A percentile compares a stretch with the other conserved stretches of the same genome.
These are phyloP conservation scores for Didymella pomorum DNA, from an alignment of 2,329 filamentous ascomycete species.

Conservation along the genomic window DNA sequence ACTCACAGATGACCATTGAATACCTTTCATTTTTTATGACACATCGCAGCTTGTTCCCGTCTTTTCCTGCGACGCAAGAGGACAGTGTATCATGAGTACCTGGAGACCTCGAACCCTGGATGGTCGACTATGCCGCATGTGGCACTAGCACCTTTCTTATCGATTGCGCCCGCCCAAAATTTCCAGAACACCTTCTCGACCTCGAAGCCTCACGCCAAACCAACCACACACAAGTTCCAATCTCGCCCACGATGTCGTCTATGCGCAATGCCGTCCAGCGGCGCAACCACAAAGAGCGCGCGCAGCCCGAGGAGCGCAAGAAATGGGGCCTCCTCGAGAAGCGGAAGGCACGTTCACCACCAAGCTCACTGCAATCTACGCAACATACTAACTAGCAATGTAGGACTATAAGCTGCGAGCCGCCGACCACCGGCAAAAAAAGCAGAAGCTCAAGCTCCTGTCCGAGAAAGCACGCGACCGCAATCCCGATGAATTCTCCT, in stretches of 20 bases:
- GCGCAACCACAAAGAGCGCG: conserved; percentile 88
- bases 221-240: background rate
- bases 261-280: conserved; percentile 63
- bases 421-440: conserved; percentile 69
- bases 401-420: conserved; percentile 72
- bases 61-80: too few relatives aligned
- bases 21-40: too few relatives aligned
- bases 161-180: conserved; percentile 12
- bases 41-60: too few relatives aligned
- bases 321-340: conserved; percentile 95
- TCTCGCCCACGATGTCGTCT: conserved; percentile 37
- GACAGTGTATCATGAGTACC: too few relatives aligned
- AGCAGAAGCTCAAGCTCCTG: conserved; percentile 65
- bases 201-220: background rate
- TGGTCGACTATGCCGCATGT: background rate
- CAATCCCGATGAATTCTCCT: conserved; percentile 73
- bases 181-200: conserved; percentile 5
- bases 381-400: conserved; percentile 1
- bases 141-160: background rate
- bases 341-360: conserved; percentile 68
- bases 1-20: too few relatives aligned
- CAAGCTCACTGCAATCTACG: too few relatives aligned
- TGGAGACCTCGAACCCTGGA: too few relatives aligned
- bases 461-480: conserved; percentile 66
- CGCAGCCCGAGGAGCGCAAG: conserved; percentile 81